A percentile compares a stretch with the other conserved stretches of the same genome.
Evolutionary conservation across 768 basidiomycete species (phyloP).

Genomic region (Leccinum subgranulosum): DNA sequence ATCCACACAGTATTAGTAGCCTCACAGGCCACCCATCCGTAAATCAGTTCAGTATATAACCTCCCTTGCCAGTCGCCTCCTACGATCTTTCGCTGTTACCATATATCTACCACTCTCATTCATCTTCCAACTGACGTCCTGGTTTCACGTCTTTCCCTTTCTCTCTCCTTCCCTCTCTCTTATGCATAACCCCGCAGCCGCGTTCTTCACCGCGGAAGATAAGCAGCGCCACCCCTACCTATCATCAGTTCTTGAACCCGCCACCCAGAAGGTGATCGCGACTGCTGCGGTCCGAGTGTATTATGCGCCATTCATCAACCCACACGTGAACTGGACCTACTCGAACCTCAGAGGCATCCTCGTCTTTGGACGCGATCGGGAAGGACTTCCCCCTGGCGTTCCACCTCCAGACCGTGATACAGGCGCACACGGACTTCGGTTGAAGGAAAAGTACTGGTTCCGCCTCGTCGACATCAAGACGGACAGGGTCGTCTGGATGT

Average conservation of each 20-base stretch:
- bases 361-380: conserved; percentile 45
- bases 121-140: conserved; percentile 4
- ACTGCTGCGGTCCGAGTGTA: conserved; percentile 57
- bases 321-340: conserved; percentile 53
- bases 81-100: conserved; percentile 15
- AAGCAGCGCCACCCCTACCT: conserved; percentile 38
- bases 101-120: conserved; percentile 18
- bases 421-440: conserved; percentile 20
- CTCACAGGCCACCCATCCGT: conserved; percentile 21
- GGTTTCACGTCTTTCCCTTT: not conserved
- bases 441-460: conserved; percentile 54
- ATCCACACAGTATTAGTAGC: conserved; percentile 11
- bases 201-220: conserved; percentile 36
- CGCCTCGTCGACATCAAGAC: conserved; percentile 56
- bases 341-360: conserved; percentile 60
- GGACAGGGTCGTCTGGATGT: conserved; percentile 64
- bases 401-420: conserved; percentile 20
- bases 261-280: conserved; percentile 48
- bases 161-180: conserved; percentile 2
- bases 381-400: conserved; percentile 22
- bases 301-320: conserved; percentile 50
- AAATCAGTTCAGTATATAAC: conserved; percentile 33
- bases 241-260: conserved; percentile 38
- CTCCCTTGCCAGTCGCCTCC: conserved; percentile 12
- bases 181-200: conserved; percentile 31